Percentiles rank a stretch among this genome's conserved stretches.
Evolutionary conservation across 176 grass and related monocot genomes (phyloP).

Genomic region (Aegilops speltoides): DNA sequence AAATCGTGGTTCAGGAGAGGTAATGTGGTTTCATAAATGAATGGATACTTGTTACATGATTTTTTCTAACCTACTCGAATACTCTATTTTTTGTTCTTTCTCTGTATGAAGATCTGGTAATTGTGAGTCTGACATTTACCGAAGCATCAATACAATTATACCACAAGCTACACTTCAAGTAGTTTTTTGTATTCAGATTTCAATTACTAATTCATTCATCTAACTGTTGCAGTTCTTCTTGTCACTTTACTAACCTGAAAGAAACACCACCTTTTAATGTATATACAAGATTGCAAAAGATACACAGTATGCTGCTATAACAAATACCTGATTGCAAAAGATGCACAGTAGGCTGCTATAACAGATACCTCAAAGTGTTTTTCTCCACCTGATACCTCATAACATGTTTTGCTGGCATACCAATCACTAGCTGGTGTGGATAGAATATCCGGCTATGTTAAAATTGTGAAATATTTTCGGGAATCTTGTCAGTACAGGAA

Average conservation of each 20-base stretch:
- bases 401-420: neutral
- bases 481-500: no score
- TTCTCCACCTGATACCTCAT: neutral
- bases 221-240: neutral
- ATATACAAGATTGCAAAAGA: neutral
- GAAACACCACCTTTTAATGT: neutral
- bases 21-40: constrained; percentile 33
- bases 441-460: neutral
- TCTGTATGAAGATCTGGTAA: neutral
- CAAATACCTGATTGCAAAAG: neutral
- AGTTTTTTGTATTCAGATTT: neutral
- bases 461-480: neutral
- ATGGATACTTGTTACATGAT: neutral
- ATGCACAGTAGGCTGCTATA: neutral
- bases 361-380: neutral
- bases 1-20: constrained; percentile 89
- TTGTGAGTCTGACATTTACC: neutral
- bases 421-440: neutral
- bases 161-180: neutral
- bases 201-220: neutral
- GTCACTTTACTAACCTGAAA: neutral
- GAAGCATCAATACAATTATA: neutral
- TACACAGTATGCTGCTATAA: neutral
- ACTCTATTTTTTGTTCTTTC: neutral
- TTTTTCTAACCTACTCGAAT: neutral